Conservation (phyloP, 768 basidiomycete genomes). For the Mycena rebaudengoi region DNA sequence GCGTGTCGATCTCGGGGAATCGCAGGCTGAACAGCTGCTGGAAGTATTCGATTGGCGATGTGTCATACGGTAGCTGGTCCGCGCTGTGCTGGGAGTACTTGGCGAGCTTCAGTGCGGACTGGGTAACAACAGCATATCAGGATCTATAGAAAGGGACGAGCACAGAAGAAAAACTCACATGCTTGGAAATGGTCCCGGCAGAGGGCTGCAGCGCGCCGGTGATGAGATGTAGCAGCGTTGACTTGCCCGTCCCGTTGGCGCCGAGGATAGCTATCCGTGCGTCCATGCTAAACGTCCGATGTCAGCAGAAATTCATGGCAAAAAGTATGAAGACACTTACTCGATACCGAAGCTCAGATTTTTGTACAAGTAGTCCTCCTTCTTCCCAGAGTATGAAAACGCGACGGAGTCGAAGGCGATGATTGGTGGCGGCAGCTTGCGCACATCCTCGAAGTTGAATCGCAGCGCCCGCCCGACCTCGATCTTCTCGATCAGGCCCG, state of each 20-base stretch:
- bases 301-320: background rate
- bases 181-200: conserved; percentile 90
- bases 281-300: conserved; percentile 81
- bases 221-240: conserved; percentile 90
- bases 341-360: conserved; percentile 97
- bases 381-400: conserved; percentile 94
- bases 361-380: conserved; percentile 87
- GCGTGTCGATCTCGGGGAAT: conserved; percentile 91
- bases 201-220: conserved; percentile 81
- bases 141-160: background rate
- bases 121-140: background rate
- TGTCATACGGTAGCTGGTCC: conserved; percentile 96
- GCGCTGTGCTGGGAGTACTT: conserved; percentile 99
- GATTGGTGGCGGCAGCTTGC: conserved; percentile 94
- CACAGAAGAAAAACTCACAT: conserved; percentile 40
- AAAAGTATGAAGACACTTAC: conserved; percentile 52
- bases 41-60: conserved; percentile 93
- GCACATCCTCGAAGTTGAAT: conserved; percentile 97
- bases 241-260: conserved; percentile 95
- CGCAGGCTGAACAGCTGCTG: conserved; percentile 79
- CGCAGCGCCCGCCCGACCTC: conserved; percentile 76
- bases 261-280: conserved; percentile 96
- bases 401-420: conserved; percentile 96
- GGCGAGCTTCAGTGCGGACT: conserved; percentile 85
- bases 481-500: conserved; percentile 93